A percentile compares a stretch with the other conserved stretches of the same genome.
Conservation (phyloP, 345 rosid species). For the Draba incana region DNA sequence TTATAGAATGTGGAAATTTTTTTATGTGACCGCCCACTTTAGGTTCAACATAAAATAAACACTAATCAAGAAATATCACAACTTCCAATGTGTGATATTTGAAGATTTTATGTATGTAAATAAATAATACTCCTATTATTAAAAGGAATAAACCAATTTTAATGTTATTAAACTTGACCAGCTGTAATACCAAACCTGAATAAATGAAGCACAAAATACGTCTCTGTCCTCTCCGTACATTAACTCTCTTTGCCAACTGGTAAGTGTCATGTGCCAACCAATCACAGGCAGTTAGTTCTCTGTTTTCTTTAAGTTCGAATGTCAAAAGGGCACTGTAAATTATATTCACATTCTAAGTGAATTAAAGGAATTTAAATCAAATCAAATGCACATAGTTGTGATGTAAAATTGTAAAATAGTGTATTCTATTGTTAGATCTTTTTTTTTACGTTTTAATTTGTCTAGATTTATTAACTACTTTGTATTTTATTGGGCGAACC, state of each 20-base stretch:
- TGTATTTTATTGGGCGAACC: not conserved
- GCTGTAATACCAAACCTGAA: conserved; percentile 34
- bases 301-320: not conserved
- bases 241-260: conserved; percentile 30
- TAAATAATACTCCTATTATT: no score
- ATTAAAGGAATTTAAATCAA: no score
- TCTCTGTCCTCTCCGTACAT: conserved; percentile 34
- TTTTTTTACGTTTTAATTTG: not conserved
- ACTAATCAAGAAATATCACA: no score
- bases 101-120: no score
- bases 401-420: not conserved
- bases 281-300: conserved; percentile 25
- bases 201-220: conserved; percentile 32
- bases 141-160: no score
- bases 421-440: no score
- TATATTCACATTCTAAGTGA: no score
- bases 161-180: conserved; percentile 12
- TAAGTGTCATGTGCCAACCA: conserved; percentile 35
- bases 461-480: not conserved
- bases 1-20: no score
- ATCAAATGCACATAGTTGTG: conserved; percentile 1
- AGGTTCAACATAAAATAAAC: no score
- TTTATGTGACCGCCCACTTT: no score
- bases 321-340: not conserved
- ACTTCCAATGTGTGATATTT: no score